Conservation (phyloP, 768 basidiomycete genomes). For the Auriculariales sp. region DNA sequence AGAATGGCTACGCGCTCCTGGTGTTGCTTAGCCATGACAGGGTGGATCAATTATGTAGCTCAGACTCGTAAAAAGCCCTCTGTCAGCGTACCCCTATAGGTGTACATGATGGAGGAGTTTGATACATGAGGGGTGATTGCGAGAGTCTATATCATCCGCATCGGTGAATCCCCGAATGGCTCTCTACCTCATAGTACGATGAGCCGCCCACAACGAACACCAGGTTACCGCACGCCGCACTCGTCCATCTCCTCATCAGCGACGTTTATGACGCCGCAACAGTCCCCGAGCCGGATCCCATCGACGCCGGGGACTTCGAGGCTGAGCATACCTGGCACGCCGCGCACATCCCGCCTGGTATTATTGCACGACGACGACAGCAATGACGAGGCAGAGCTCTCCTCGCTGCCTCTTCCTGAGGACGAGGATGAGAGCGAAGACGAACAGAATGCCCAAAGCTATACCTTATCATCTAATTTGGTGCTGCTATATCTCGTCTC, state of each 20-base stretch:
- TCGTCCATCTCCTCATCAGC: background rate
- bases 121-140: no score
- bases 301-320: background rate
- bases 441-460: conserved; percentile 17
- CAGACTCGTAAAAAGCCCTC: no score
- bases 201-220: background rate
- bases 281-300: background rate
- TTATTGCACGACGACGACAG: conserved; percentile 42
- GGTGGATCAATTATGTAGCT: no score
- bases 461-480: conserved; percentile 37
- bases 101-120: no score
- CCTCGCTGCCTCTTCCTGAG: conserved; percentile 15
- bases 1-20: no score
- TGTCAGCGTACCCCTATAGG: no score
- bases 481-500: conserved; percentile 58
- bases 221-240: conserved; percentile 1
- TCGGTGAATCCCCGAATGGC: no score
- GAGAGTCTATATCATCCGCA: no score
- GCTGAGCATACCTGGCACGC: background rate
- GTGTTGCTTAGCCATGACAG: no score
- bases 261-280: background rate
- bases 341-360: no score
- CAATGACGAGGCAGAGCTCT: conserved; percentile 17
- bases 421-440: conserved; percentile 29
- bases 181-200: no score